phyloP scores from a whole-genome alignment of 768 basidiomycete species.

The Boletus bicolor region DNA sequence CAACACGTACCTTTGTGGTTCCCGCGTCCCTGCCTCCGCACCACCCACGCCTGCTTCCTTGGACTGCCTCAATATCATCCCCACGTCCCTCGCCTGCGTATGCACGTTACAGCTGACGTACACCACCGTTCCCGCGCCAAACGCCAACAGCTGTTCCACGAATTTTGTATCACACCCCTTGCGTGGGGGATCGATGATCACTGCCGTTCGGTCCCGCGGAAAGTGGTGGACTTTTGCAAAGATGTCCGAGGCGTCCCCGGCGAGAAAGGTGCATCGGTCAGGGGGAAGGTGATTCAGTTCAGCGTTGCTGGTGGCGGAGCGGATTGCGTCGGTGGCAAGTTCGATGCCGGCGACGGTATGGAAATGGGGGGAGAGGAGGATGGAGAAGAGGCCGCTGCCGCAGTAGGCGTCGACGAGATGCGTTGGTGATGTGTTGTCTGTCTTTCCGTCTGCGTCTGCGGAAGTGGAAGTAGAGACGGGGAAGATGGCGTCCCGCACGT shows the following conservation, averaged over 20 bases:
- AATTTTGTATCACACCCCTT: conserved; percentile 89
- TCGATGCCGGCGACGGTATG: conserved; percentile 83
- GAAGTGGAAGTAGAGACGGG: conserved; percentile 25
- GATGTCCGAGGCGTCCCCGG: conserved; percentile 85
- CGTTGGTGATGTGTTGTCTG: conserved; percentile 40
- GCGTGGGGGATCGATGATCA: conserved; percentile 88
- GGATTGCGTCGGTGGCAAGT: conserved; percentile 70
- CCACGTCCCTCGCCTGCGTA: conserved; percentile 87
- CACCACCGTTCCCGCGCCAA: conserved; percentile 67
- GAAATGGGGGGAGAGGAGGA: conserved; percentile 77
- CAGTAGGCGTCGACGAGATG: conserved; percentile 97
- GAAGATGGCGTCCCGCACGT: conserved; percentile 76
- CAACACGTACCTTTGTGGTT: conserved; percentile 57
- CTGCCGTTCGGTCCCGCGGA: conserved; percentile 60
- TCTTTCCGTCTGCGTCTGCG: conserved; percentile 10
- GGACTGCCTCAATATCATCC: conserved; percentile 55
- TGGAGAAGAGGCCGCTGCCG: conserved; percentile 83
- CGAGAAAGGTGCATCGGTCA: conserved; percentile 60
- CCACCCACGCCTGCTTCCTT: conserved; percentile 35
- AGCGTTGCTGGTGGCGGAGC: conserved; percentile 64
- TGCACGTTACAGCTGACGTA: conserved; percentile 97
- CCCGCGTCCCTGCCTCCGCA: conserved; percentile 31
- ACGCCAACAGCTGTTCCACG: conserved; percentile 69
- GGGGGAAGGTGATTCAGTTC: conserved; percentile 55
- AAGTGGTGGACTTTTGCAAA: conserved; percentile 67